A percentile compares a stretch with the other conserved stretches of the same genome.
Evolutionary conservation across 768 basidiomycete species (phyloP).

Genomic region (Mycena rosella): DNA sequence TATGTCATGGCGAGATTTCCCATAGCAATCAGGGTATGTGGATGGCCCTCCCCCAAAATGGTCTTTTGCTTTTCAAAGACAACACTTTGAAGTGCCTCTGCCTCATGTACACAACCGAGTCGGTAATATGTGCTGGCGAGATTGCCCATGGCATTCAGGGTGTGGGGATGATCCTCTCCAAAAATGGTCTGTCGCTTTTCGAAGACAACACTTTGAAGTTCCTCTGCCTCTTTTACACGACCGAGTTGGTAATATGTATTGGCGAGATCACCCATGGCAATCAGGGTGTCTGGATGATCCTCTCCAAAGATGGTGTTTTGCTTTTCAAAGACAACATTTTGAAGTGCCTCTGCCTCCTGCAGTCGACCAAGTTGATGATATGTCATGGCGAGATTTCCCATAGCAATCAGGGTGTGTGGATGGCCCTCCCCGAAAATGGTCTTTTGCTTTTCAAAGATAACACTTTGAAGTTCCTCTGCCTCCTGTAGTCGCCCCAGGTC

Average conservation of each 20-base stretch:
- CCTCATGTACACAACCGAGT: background rate
- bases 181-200: too few species aligned
- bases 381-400: too few species aligned
- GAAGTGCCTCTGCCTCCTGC: too few species aligned
- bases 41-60: background rate
- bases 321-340: too few species aligned
- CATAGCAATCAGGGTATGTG: background rate
- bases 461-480: background rate
- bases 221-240: too few species aligned
- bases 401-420: too few species aligned
- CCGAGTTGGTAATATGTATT: background rate
- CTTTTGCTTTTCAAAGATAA: background rate
- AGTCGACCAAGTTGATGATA: too few species aligned
- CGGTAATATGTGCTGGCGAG: background rate
- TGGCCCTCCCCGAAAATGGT: background rate
- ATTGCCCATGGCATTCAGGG: background rate
- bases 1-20: background rate
- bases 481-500: background rate
- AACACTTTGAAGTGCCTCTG: background rate
- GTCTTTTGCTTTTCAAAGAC: background rate
- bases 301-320: too few species aligned
- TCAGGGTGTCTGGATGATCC: background rate
- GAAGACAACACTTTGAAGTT: too few species aligned
- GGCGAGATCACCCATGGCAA: background rate
- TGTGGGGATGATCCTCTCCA: too few species aligned